Percentiles rank a stretch among this genome's conserved stretches.
These are phyloP conservation scores for Blastobotrys buckinghamii DNA, from an alignment of 1,139 yeast genomes.

Conservation along the genomic window DNA sequence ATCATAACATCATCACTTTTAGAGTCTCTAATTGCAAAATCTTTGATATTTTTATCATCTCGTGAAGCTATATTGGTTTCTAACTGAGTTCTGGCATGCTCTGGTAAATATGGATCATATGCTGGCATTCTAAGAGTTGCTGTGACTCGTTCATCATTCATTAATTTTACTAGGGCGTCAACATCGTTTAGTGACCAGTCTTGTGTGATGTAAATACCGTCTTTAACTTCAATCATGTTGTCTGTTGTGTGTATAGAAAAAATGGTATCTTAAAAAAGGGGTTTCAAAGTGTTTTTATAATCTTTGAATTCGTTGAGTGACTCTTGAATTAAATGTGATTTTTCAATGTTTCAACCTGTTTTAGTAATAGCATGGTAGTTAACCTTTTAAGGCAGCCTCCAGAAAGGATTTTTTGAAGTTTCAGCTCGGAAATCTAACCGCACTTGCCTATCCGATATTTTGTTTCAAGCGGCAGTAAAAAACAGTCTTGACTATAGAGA, in stretches of 20 bases:
- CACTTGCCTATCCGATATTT: too few relatives aligned
- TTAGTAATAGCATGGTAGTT: too few relatives aligned
- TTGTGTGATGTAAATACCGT: background rate
- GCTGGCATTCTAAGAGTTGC: background rate
- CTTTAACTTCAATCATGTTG: background rate
- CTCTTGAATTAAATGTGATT: background rate
- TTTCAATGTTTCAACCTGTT: too few relatives aligned
- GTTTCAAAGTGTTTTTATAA: too few relatives aligned
- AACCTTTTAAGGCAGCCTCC: too few relatives aligned
- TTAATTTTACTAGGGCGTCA: background rate
- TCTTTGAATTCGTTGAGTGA: too few relatives aligned
- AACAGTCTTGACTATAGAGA: too few relatives aligned
- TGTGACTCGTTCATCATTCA: background rate
- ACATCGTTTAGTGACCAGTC: background rate
- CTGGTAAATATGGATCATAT: background rate
- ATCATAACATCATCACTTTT: background rate
- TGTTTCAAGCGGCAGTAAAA: too few relatives aligned
- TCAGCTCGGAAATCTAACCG: too few relatives aligned
- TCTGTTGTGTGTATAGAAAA: too few relatives aligned
- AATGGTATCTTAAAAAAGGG: too few relatives aligned
- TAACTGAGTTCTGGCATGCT: background rate
- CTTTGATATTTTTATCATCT: background rate
- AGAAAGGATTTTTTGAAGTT: too few relatives aligned
- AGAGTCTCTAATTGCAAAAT: background rate
- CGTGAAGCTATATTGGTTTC: background rate